Evolutionary conservation across 495 filamentous ascomycete species (phyloP), one percentile per base, ranked within the genome.

Genomic region (Pyrenopolyporus hunteri): DNA sequence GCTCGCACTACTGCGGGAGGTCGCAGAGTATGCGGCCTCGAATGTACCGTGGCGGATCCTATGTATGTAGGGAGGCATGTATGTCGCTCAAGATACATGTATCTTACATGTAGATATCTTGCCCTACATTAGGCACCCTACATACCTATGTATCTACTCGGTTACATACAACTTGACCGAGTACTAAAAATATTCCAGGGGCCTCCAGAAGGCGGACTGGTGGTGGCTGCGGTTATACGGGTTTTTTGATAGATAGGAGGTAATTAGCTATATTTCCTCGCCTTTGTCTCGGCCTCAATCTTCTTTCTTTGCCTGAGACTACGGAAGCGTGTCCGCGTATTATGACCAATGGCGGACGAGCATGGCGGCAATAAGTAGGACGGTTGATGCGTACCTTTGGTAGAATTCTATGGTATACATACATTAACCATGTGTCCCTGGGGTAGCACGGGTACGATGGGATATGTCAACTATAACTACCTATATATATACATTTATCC

Each of bases 281-380:
- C 26, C 25, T 16, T 32, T 48, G 43, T 43, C 32, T 35, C 11
- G 8, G 23, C 16, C 36, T 19, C 9, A 32, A 44, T 37, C 43
- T 37, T 33, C 49, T 16, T 3, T 14, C 28, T 25, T 22, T 31
- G 42, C 39, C n/a, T n/a, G n/a, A n/a, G n/a, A n/a, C n/a, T n/a
- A 23, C 32, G 48, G 33, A 39, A 53, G 47, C 14, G 39, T 46
- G 17, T 17, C 57, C 48, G 58, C 58, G 49, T 61, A 55, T 47
- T 11, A 3, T 19, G 17, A 14, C 58, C 58, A 61, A 61, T 61
- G 8, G 9, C 25, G 43, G 2, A 8, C 9, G 10, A 14, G 31
- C 47, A 43, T 17, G 44, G 33, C n/a, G n/a, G n/a, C n/a, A n/a
- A n/a, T n/a, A n/a, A n/a, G n/a, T n/a, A n/a, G n/a, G n/a, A n/a